Evolutionary conservation across 805 yeast species (phyloP), one percentile per base, ranked within the genome.

Genomic region (Myxozyma sirexii): DNA sequence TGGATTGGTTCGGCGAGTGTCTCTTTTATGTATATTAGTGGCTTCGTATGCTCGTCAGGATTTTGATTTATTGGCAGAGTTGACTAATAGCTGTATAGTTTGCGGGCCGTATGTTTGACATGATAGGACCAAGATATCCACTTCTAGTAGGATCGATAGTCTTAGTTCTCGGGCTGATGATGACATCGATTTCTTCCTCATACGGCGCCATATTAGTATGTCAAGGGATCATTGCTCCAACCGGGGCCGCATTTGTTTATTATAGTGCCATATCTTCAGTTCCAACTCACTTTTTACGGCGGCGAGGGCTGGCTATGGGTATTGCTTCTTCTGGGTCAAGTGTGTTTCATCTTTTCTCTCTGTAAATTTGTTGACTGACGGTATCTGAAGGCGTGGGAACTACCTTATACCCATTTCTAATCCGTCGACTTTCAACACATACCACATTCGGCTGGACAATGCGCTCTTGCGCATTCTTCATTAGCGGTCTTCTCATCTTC

Each of bases 391-490:
- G 82, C 4, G 66, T 80, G 12, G 85, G 85, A 1, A 82, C 84
- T 8, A 70, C 80, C 52, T 54, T 79, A 17, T 80, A 79, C 68
- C 82, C 84, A 12, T 69, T 80, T 48, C 74, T 79, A 75, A 73
- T 81, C 21, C 52, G 23, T 13, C 35, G 44, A 17, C 46, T 56
- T 10, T 19, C 56, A 15, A 26, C 27, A 13, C 39, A 2, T 3
- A 44, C 54, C 19, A 84, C 86, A 0, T 82, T 80, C 64, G 75
- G 73, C 10, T 82, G 86, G 86, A 79, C 83, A 2, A 74, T 80
- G 51, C 74, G 86, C 48, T 74, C 77, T 15, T 70, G 81, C 54
- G 82, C 82, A 0, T 78, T 83, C 60, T 69, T 82, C n/a, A 72
- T 77, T 50, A 62, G 74, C 8, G 75, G 63, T 0, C 70, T 73